Percentiles rank a stretch among this genome's conserved stretches.
phyloP scores from a whole-genome alignment of 1,284 basidiomycete species.

The Leccinum insolens region DNA sequence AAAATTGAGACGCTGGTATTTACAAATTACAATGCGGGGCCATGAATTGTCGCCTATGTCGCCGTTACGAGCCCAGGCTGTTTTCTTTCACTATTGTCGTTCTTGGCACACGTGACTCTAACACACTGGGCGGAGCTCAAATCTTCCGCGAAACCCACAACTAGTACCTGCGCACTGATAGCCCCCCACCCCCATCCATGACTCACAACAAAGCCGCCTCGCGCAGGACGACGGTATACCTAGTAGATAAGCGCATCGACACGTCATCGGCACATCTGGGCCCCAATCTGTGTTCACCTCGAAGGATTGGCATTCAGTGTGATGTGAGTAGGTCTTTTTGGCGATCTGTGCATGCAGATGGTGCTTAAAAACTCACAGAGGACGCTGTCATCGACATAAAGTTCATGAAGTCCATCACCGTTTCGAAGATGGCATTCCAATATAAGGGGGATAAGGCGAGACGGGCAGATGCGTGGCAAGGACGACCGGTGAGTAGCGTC shows the following conservation, averaged over 20 bases:
- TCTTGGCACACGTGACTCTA: too few species aligned
- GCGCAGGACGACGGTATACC: constrained; percentile 96
- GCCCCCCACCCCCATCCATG: too few species aligned
- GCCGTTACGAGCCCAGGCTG: too few species aligned
- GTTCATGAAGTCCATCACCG: constrained; percentile 96
- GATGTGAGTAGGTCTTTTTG: constrained; percentile 78
- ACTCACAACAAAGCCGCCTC: constrained; percentile 72
- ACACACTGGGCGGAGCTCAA: too few species aligned
- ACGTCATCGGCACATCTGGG: constrained; percentile 96
- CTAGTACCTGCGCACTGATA: too few species aligned
- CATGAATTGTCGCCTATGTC: too few species aligned
- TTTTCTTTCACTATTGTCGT: too few species aligned
- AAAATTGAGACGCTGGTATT: too few species aligned
- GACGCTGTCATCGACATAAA: constrained; percentile 90
- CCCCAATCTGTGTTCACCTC: constrained; percentile 90
- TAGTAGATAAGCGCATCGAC: constrained; percentile 98
- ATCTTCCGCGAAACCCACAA: too few species aligned
- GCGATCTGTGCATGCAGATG: too few species aligned
- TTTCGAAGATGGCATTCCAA: constrained; percentile 96
- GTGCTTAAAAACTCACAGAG: constrained; percentile 65
- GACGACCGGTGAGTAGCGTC: constrained; percentile 76
- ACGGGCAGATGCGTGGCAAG: constrained; percentile 81
- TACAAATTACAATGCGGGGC: too few species aligned
- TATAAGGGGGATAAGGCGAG: constrained; percentile 45
- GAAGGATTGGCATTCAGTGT: constrained; percentile 96